Evolutionary conservation across 1,284 basidiomycete genomes (phyloP).

Genomic region (Cryptococcus jaspeensis): DNA sequence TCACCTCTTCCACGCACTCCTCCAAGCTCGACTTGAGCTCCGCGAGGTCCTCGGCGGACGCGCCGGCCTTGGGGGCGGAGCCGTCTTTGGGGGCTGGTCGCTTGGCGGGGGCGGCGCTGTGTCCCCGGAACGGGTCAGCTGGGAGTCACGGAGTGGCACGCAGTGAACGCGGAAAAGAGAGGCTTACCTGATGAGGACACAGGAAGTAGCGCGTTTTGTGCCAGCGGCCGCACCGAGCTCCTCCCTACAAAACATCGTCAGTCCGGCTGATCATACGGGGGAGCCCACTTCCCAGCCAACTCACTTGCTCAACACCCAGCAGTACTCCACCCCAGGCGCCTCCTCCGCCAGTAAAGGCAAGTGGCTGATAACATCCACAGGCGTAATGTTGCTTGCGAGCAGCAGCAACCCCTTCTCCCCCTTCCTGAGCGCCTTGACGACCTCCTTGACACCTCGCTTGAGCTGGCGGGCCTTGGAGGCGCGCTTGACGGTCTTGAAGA

Average conservation of each 20-base stretch:
- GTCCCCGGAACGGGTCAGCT: slow-evolving; percentile 56
- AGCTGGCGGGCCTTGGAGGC: slow-evolving; percentile 89
- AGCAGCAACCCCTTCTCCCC: slow-evolving; percentile 92
- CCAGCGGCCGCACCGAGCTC: slow-evolving; percentile 93
- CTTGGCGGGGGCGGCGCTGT: slow-evolving; percentile 43
- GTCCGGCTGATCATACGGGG: not conserved
- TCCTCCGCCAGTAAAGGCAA: slow-evolving; percentile 94
- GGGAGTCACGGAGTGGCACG: no score
- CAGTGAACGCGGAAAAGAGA: slow-evolving; percentile 5
- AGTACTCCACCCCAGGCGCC: slow-evolving; percentile 80
- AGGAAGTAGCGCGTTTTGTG: slow-evolving; percentile 97
- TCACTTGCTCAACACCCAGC: slow-evolving; percentile 56
- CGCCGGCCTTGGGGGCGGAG: slow-evolving; percentile 58
- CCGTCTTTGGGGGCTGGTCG: slow-evolving; percentile 53
- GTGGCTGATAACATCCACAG: slow-evolving; percentile 97
- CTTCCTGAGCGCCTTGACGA: slow-evolving; percentile 92
- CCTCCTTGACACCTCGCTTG: slow-evolving; percentile 93
- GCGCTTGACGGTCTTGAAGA: slow-evolving; percentile 90
- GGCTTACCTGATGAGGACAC: slow-evolving; percentile 74
- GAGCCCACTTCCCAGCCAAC: slow-evolving; percentile 5
- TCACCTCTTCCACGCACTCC: slow-evolving; percentile 80
- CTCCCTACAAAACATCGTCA: slow-evolving; percentile 60
- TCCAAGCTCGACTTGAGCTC: slow-evolving; percentile 61
- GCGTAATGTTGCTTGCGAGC: slow-evolving; percentile 95
- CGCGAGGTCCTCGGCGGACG: slow-evolving; percentile 64